A percentile compares a stretch with the other conserved stretches of the same genome.
phyloP scores from a whole-genome alignment of 2,329 filamentous ascomycete genomes.

The Trichophyton verrucosum region DNA sequence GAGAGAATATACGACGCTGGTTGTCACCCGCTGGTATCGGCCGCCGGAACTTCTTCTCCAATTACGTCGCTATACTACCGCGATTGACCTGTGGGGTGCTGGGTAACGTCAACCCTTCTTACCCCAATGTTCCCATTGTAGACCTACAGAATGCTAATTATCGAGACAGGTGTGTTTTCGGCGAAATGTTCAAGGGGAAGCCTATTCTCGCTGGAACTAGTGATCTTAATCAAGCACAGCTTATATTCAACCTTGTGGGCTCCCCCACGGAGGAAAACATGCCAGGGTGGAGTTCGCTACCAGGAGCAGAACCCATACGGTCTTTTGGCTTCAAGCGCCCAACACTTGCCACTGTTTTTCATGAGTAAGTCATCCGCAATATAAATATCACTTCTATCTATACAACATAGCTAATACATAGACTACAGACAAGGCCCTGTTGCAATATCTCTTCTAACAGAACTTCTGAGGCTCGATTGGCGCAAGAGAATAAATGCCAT shows the following conservation, averaged over 20 bases:
- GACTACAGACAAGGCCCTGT: slow-evolving; percentile 47
- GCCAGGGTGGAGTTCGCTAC: slow-evolving; percentile 77
- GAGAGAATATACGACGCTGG: slow-evolving; percentile 88
- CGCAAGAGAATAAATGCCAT: slow-evolving; percentile 78
- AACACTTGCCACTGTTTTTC: slow-evolving; percentile 61
- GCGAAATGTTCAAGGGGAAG: slow-evolving; percentile 90
- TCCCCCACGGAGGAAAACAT: slow-evolving; percentile 81
- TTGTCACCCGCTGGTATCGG: slow-evolving; percentile 94
- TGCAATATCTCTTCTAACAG: slow-evolving; percentile 66
- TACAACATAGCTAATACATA: neutral
- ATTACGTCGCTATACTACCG: slow-evolving; percentile 83
- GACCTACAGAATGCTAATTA: slow-evolving; percentile 9
- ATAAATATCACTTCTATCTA: neutral
- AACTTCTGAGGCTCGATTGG: slow-evolving; percentile 83
- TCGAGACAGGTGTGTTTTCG: slow-evolving; percentile 70
- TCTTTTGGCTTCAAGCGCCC: slow-evolving; percentile 48
- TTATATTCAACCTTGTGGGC: slow-evolving; percentile 88
- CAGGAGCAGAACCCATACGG: slow-evolving; percentile 64
- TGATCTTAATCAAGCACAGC: slow-evolving; percentile 76
- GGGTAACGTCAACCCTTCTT: slow-evolving; percentile 47
- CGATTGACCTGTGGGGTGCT: slow-evolving; percentile 97
- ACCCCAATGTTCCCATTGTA: neutral
- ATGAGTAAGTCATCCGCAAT: slow-evolving; percentile 42
- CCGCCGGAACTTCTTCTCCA: slow-evolving; percentile 86
- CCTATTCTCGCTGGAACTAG: slow-evolving; percentile 85